phyloP scores from a whole-genome alignment of 805 yeast genomes.

The Candida schatavii region DNA sequence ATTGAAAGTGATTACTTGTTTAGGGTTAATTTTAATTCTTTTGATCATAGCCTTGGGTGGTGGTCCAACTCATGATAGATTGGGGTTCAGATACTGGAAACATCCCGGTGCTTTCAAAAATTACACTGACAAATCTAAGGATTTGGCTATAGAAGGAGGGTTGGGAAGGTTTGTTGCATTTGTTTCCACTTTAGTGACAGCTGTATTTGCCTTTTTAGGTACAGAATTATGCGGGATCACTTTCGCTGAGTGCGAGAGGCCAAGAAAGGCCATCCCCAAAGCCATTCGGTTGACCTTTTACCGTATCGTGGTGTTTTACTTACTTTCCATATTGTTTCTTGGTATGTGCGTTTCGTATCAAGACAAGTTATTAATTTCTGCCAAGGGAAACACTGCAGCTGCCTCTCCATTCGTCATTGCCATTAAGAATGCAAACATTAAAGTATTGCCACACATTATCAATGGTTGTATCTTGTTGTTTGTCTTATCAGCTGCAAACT shows the following conservation, averaged over 20 bases:
- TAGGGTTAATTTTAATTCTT: conserved; percentile 64
- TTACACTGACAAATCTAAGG: conserved; percentile 43
- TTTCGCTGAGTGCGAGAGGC: conserved; percentile 67
- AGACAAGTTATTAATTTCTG: conserved; percentile 48
- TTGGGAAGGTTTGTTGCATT: conserved; percentile 61
- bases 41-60: conserved; percentile 74
- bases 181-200: conserved; percentile 58
- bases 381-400: conserved; percentile 56
- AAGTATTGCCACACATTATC: conserved; percentile 68
- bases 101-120: conserved; percentile 61
- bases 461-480: conserved; percentile 76
- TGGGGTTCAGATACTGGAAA: conserved; percentile 70
- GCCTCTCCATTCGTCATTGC: conserved; percentile 89
- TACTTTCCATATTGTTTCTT: conserved; percentile 57
- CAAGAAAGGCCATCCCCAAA: conserved; percentile 65
- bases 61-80: conserved; percentile 69
- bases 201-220: conserved; percentile 70
- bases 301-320: conserved; percentile 64
- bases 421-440: conserved; percentile 60
- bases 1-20: conserved; percentile 61
- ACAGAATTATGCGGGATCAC: conserved; percentile 70
- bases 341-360: conserved; percentile 67
- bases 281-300: conserved; percentile 69
- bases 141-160: conserved; percentile 36
- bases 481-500: conserved; percentile 79